Conservation (phyloP, 345 rosid species). For the Arabidopsis suecica region DNA sequence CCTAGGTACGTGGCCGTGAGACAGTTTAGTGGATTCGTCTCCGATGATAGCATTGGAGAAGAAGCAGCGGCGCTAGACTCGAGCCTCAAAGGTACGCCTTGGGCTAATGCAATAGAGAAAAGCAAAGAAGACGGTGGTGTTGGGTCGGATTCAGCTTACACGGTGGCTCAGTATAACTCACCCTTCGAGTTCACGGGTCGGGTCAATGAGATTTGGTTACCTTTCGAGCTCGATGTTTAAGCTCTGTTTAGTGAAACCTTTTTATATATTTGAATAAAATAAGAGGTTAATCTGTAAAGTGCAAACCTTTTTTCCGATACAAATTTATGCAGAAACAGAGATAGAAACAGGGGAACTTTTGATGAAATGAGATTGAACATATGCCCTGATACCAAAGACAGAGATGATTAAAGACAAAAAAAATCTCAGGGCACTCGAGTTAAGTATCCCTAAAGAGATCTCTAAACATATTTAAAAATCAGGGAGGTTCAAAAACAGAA, state of each 20-base stretch:
- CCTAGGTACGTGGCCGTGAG: slow-evolving; percentile 61
- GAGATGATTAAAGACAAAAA: slow-evolving; percentile 31
- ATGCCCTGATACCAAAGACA: slow-evolving; percentile 35
- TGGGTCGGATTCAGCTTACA: slow-evolving; percentile 52
- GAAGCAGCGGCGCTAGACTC: slow-evolving; percentile 79
- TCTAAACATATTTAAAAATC: slow-evolving; percentile 43
- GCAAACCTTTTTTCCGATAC: background rate
- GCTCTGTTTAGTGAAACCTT: background rate
- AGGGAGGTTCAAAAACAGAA: slow-evolving; percentile 39
- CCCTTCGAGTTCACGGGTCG: slow-evolving; percentile 74
- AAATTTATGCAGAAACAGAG: background rate
- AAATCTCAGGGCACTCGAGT: slow-evolving; percentile 42
- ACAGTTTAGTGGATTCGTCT: slow-evolving; percentile 80
- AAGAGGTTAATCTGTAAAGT: slow-evolving; percentile 5
- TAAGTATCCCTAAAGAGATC: slow-evolving; percentile 41
- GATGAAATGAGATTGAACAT: slow-evolving; percentile 29
- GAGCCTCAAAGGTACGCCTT: slow-evolving; percentile 62
- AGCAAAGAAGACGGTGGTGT: slow-evolving; percentile 44
- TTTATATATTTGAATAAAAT: background rate
- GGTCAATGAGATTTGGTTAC: slow-evolving; percentile 85
- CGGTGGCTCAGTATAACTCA: slow-evolving; percentile 86
- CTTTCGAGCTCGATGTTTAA: slow-evolving; percentile 51
- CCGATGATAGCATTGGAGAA: slow-evolving; percentile 57
- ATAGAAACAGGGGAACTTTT: slow-evolving; percentile 5
- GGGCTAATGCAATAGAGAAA: slow-evolving; percentile 69